Base-by-base conservation (phyloP, 1,139 yeast species). In the Yamadazyma dushanensis region DNA sequence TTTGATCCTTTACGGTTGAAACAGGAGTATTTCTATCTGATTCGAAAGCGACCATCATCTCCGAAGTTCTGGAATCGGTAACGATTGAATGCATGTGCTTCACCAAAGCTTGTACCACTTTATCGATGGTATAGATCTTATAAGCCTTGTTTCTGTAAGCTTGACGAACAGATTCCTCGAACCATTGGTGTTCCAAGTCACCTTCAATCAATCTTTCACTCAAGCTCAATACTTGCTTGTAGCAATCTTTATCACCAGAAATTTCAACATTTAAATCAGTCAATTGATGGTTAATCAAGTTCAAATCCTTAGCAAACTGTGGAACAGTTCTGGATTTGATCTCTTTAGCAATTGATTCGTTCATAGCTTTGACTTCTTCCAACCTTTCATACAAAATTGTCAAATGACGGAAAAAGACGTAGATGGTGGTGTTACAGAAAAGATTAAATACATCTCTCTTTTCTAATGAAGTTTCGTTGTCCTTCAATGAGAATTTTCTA, bases 91-190 rank as follows among this genome's bases (percentile, higher is more conserved):
- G 96, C 59, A 89, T 78, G 58, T 92, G 96, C 59, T 92, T 92
- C 16, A 89, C 89, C 55, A 92, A 67, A 5, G 95, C 83, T 56
- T 88, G 96, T 14, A 89, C 80, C 27, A 92, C 95, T 63, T 92
- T 92, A 58, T 92, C 98, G 44, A 92, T 75, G 3, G 98, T 92
- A 63, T 90, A 92, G 37, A 92, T 64, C 59, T 87, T 88, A 66
- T 86, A 94, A 0, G 97, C 98, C 46, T 81, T 83, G 62, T 92
- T 94, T 51, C 94, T 79, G 66, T 87, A 92, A 0, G 95, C 97
- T 67, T 90, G 97, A 47, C 99, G 87, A 43, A 94, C 66, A 16
- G 96, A 76, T 59, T 92, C 98, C 65, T 92, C 99, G 57, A 86
- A 92, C 86, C 94, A 84, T 59, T 85, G 95, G 48, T 89, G 96